Evolutionary conservation across 2,329 filamentous ascomycete species (phyloP), one percentile per base, ranked within the genome.

Genomic region (Penicillium sp.): DNA sequence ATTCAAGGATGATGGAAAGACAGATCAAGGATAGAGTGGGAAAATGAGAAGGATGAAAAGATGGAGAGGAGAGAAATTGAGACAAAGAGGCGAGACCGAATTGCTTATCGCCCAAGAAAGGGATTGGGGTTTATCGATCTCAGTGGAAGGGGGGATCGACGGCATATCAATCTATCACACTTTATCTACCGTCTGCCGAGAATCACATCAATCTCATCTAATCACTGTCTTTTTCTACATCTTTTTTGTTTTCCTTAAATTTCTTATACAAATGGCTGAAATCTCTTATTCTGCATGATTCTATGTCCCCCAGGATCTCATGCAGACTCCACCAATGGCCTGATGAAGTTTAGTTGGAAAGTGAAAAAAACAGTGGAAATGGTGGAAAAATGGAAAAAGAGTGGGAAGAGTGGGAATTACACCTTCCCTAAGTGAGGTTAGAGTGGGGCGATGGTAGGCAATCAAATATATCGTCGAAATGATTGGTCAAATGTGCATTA

Each of bases 311-410:
- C 64, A 64, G 14, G 67, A 72, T 71, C 61, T 58, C 59, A 62
- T 60, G n/a, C 55, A 31, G 58, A 58, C 63, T 67, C 70, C 70
- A 72, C 68, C 61, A 6, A 54, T 45, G 49, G 4, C 68, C 64
- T 56, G 43, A 63, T 66, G 42, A 26, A 62, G 67, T 55, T 61
- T 71, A 71, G 68, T 38, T 42, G 10, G 5, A 29, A 31, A 53
- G 34, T 31, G 22, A 39, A 47, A 53, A 51, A 39, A 20, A 22
- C n/a, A 10, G 40, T 22, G 26, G 32, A 51, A 44, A 32, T 38
- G 14, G 13, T 50, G 24, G 42, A 45, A 52, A 52, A 51, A 16
- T 39, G 11, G 37, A 39, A 39, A 39, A 40, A 40, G 9, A 48
- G 44, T 48, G 50, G 42, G 60, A 59, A 46, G 58, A 52, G 49